These are phyloP conservation scores for Trichophyton mentagrophytes DNA, from an alignment of 2,329 filamentous ascomycete species.

Conservation along the genomic window DNA sequence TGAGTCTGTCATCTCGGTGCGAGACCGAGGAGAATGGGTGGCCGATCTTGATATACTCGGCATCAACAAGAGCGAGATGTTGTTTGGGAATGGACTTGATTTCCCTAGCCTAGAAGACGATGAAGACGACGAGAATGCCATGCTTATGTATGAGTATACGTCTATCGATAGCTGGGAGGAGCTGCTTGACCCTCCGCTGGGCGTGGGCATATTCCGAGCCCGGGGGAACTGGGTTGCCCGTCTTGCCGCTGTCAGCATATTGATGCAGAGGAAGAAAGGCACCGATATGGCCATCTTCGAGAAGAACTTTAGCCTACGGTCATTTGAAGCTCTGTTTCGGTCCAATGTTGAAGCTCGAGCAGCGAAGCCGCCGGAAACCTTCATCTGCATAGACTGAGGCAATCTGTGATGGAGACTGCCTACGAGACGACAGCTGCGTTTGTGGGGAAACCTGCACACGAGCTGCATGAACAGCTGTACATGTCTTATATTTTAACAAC, in stretches of 20 bases:
- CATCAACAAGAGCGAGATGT: neutral
- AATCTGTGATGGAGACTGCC: neutral
- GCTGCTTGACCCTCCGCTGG: constrained; percentile 9
- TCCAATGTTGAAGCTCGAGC: neutral
- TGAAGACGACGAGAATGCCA: neutral
- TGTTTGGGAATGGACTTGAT: neutral
- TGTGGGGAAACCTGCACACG: too few relatives aligned
- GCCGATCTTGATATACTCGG: constrained; percentile 15
- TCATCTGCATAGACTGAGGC: neutral
- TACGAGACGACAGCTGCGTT: too few relatives aligned
- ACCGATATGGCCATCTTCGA: neutral
- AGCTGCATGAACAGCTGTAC: too few relatives aligned
- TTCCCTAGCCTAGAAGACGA: neutral
- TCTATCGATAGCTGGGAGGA: constrained; percentile 13
- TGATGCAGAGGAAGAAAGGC: neutral
- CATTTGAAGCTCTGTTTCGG: neutral
- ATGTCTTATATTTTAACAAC: too few relatives aligned
- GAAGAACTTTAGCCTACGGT: neutral
- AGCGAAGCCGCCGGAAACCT: neutral
- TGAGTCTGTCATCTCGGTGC: constrained; percentile 13
- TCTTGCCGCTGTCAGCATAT: constrained; percentile 6
- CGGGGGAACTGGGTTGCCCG: constrained; percentile 12
- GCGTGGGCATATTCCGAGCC: constrained; percentile 8
- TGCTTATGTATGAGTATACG: neutral
- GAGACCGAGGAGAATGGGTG: constrained; percentile 16